Conservation (phyloP, 1,139 yeast genomes). For the Debaryomyces nepalensis region DNA sequence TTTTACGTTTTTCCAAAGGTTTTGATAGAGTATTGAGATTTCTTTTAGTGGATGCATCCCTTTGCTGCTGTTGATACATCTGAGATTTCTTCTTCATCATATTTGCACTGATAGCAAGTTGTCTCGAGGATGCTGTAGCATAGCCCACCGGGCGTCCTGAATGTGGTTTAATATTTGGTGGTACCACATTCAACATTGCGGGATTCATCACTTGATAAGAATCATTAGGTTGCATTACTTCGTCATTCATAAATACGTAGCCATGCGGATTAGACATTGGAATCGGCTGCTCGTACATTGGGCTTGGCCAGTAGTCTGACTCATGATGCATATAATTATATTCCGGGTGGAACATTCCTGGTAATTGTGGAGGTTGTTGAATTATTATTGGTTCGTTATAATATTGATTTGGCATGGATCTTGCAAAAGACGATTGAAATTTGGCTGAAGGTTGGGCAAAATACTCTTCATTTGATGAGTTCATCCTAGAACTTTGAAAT, state of each 20-base stretch:
- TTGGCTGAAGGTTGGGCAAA: constrained; percentile 23
- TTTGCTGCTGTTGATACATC: constrained; percentile 20
- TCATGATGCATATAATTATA: constrained; percentile 21
- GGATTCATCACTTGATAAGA: constrained; percentile 24
- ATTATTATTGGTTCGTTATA: constrained; percentile 11
- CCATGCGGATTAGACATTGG: constrained; percentile 15
- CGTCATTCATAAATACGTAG: constrained; percentile 21
- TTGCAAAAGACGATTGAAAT: constrained; percentile 10
- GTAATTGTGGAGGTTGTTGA: constrained; percentile 5
- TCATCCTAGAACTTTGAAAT: constrained; percentile 13
- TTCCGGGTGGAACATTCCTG: constrained; percentile 13
- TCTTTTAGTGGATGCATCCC: constrained; percentile 16
- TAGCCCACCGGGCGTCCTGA: constrained; percentile 11
- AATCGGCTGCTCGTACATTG: constrained; percentile 11
- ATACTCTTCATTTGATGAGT: constrained; percentile 26
- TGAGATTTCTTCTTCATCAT: constrained; percentile 34
- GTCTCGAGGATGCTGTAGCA: constrained; percentile 24
- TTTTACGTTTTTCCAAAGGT: constrained; percentile 14
- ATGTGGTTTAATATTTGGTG: constrained; percentile 12
- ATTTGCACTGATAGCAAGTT: constrained; percentile 29
- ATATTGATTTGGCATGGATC: constrained; percentile 9
- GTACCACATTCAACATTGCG: constrained; percentile 14
- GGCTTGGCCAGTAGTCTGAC: constrained; percentile 27
- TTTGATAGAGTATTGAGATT: constrained; percentile 18
- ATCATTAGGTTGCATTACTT: constrained; percentile 18